Evolutionary conservation across 768 basidiomycete species (phyloP), one percentile per base, ranked within the genome.

Genomic region (Lactarius tabidus): DNA sequence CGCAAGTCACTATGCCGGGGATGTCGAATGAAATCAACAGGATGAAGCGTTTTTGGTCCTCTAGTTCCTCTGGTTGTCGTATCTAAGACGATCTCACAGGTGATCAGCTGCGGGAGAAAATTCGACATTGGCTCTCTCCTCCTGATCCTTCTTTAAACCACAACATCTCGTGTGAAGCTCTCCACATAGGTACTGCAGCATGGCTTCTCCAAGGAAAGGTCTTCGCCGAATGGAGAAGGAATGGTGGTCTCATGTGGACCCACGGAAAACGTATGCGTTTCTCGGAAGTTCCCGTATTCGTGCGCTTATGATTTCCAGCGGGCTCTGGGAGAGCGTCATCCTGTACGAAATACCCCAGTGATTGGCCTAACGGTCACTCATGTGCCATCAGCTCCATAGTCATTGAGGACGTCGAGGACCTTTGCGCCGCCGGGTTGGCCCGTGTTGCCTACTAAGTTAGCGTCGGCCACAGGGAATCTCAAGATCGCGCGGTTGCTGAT

Each of bases 391-490:
- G 63, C 14, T 64, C 51, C 26, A 35, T 52, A 45, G 59, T 64
- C 23, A 59, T 64, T 33, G 26, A 59, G 14, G 52, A 53, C 38
- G 23, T 64, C 6, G 38, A 53, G 17, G 1, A 18, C 52, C 26
- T 35, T 15, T 52, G 57, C 23, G 39, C 23, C 1, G 57, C 48
- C 2, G 63, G 63, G 28, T 28, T 59, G 6, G 63, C 57, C 43
- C 53, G 39, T 8, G 43, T 62, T 12, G 43, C 55, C 28, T 65
- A 62, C 55, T 65, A 62, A n/a, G n/a, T n/a, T 58, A 14, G 63
- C 48, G 5, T 51, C 63, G 6, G 12, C 15, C 28, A 64, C 38
- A 8, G 63, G 63, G 9, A 23, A 41, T 5, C 28, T 58, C 17
- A 48, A 59, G 5, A 45, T 59, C n/a, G 57, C 31, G 17, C 41